These are phyloP conservation scores for Guadua angustifolia DNA, from an alignment of 176 grass and related monocot genomes.

Conservation along the genomic window DNA sequence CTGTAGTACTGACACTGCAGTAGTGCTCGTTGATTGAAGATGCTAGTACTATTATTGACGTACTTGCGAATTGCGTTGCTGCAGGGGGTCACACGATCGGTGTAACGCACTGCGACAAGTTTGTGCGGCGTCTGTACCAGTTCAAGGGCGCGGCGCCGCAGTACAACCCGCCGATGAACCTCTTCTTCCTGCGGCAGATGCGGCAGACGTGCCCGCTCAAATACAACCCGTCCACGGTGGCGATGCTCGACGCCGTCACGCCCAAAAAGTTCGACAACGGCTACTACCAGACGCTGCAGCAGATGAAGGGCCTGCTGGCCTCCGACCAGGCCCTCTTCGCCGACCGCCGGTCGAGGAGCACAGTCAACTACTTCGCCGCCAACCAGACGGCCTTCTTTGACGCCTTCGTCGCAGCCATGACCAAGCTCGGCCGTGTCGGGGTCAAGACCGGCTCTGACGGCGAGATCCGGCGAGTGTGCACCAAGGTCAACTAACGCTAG, in stretches of 20 bases:
- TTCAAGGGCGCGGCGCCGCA: conserved; percentile 52
- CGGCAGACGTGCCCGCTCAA: conserved; percentile 75
- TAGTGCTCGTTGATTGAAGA: background rate
- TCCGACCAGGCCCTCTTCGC: conserved; percentile 84
- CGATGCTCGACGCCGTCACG: conserved; percentile 70
- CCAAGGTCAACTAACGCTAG: conserved; percentile 59
- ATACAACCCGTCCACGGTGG: conserved; percentile 57
- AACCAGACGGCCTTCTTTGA: conserved; percentile 90
- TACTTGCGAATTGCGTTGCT: background rate
- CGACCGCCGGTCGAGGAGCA: conserved; percentile 65
- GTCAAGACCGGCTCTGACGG: conserved; percentile 63
- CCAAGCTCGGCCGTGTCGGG: conserved; percentile 76
- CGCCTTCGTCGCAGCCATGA: conserved; percentile 66
- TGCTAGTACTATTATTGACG: background rate
- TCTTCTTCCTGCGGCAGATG: conserved; percentile 75
- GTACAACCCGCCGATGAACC: conserved; percentile 75
- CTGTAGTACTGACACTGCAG: background rate
- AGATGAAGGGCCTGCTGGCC: conserved; percentile 69
- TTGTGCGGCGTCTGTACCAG: conserved; percentile 72
- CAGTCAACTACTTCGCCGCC: conserved; percentile 79
- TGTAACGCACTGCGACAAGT: conserved; percentile 90
- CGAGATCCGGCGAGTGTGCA: conserved; percentile 81
- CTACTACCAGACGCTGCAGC: conserved; percentile 79
- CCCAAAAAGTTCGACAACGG: conserved; percentile 77
- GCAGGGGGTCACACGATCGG: conserved; percentile 81